A percentile compares a stretch with the other conserved stretches of the same genome.
Conservation (phyloP, 2,329 filamentous ascomycete genomes). For the Diaporthe eres region DNA sequence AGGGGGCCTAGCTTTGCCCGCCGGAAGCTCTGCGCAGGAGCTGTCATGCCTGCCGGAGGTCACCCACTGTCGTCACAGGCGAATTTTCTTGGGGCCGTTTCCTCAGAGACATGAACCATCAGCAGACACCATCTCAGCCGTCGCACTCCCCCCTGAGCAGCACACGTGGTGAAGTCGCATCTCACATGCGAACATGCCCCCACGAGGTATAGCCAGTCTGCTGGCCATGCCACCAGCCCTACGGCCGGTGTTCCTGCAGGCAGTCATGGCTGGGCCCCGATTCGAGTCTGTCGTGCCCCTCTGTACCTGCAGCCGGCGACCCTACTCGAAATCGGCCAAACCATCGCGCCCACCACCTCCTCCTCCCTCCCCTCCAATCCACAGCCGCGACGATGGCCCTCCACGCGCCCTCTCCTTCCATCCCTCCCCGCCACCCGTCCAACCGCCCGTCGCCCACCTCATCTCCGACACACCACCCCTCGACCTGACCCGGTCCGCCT, state of each 20-base stretch:
- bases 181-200: conserved; percentile 40
- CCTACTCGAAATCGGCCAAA: conserved; percentile 13
- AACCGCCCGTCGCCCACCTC: conserved; percentile 45
- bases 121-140: conserved; percentile 12
- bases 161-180: conserved; percentile 37
- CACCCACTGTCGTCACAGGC: conserved; percentile 33
- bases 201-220: conserved; percentile 41
- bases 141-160: conserved; percentile 3
- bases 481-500: conserved; percentile 45
- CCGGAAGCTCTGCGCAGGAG: background rate
- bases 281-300: conserved; percentile 12
- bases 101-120: conserved; percentile 16
- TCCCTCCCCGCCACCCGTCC: conserved; percentile 45
- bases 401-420: conserved; percentile 48
- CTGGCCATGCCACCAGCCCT: conserved; percentile 46
- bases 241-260: conserved; percentile 44
- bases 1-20: conserved; percentile 21
- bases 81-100: conserved; percentile 36
- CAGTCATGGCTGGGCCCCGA: conserved; percentile 32
- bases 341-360: conserved; percentile 16
- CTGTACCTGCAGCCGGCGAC: conserved; percentile 19
- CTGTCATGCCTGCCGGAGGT: conserved; percentile 9
- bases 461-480: conserved; percentile 38
- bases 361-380: background rate
- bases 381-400: conserved; percentile 27